Evolutionary conservation across 2,329 filamentous ascomycete genomes (phyloP), one percentile per base, ranked within the genome.

Genomic region (Colletotrichum endophyticum): DNA sequence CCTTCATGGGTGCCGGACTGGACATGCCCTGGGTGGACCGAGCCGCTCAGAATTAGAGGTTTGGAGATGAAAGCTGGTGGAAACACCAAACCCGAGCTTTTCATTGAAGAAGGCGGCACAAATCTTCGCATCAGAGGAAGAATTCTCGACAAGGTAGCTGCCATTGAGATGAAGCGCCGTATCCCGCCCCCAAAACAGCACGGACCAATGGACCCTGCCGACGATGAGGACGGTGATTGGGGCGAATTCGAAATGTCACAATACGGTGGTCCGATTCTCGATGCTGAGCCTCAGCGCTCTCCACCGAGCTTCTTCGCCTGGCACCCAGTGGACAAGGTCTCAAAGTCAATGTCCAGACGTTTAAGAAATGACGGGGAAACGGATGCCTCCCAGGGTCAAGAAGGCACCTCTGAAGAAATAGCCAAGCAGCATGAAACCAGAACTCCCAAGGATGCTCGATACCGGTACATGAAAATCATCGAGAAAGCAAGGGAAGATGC

Each of bases 1-100:
- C 77, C 77, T 3, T 75, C 74, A 3, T 77, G 77, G 77, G 74
- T 78, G 7, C 77, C 77, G 25, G 77, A 78, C 63, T 77, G 74
- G 77, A 77, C 68, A 5, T n/a, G 69, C 2, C 73, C 73, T 3
- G 76, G 76, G 15, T 77, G 76, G 76, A 72, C 68, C 15, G 76
- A 78, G 27, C 74, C 76, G 3, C 36, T 77, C 4, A 56, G 74
- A 6, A 73, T 70, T 7, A 74, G 76, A 2, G 67, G 22, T 2
- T 25, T 78, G 3, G 30, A 66, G 4, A 63, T 39, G 11, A 59
- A 22, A 9, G 70, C 70, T 8, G 30, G n/a, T 1, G 73, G 73
- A 15, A 25, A 59, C 3, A 28, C 49, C 0, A 44, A 62, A 2
- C 36, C 73, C 6, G 53, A n/a, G 22, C 16, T 72, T 12, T 5